Evolutionary conservation across 2,329 filamentous ascomycete species (phyloP).

Genomic region (Cylindrodendrum hubeiense): DNA sequence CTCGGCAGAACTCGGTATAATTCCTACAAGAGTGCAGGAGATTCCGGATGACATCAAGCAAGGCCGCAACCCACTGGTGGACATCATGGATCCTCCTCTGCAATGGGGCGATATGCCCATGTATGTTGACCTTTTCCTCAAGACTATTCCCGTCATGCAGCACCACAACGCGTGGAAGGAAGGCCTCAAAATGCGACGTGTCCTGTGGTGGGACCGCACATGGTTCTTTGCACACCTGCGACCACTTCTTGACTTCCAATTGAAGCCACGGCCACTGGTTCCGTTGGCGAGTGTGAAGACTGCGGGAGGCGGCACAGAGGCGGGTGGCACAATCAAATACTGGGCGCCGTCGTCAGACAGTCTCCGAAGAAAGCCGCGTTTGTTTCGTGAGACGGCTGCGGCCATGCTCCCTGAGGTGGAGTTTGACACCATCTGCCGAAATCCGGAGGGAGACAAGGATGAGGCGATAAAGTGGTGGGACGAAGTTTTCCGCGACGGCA

Average conservation of each 20-base stretch:
- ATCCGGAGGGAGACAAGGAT: neutral
- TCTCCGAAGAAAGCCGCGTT: neutral
- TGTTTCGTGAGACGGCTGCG: neutral
- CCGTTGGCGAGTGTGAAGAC: neutral
- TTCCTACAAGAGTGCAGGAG: constrained; percentile 1
- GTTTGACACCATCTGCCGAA: neutral
- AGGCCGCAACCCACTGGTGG: constrained; percentile 9
- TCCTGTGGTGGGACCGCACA: constrained; percentile 32
- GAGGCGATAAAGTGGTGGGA: neutral
- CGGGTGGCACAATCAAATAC: neutral
- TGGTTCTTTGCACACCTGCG: constrained; percentile 37
- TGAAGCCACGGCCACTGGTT: neutral
- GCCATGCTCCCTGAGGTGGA: neutral
- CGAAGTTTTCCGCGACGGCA: neutral
- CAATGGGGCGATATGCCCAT: constrained; percentile 35
- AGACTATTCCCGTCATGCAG: constrained; percentile 26
- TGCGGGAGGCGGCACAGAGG: too few relatives aligned
- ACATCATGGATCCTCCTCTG: neutral
- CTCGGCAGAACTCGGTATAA: constrained; percentile 12
- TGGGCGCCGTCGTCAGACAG: neutral
- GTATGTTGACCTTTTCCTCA: constrained; percentile 35
- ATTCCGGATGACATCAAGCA: constrained; percentile 21
- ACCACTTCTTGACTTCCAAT: neutral
- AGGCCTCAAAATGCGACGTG: constrained; percentile 25
- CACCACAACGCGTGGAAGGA: constrained; percentile 36